Conservation (phyloP, 2,329 filamentous ascomycete genomes). For the Mycosphaerella sp. region DNA sequence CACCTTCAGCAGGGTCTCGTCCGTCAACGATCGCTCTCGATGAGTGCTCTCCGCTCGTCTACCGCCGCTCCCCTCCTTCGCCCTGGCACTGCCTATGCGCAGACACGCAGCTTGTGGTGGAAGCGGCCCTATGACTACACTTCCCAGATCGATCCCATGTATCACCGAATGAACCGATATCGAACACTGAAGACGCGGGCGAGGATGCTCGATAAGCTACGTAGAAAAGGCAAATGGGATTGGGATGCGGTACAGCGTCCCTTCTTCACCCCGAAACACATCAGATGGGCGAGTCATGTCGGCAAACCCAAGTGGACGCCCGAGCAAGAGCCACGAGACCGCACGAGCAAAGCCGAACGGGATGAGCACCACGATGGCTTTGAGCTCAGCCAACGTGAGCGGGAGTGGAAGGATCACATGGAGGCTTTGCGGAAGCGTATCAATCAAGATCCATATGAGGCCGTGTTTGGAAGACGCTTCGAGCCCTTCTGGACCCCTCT, state of each 20-base stretch:
- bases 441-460: slow-evolving; percentile 39
- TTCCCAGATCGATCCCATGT: slow-evolving; percentile 31
- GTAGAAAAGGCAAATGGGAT: slow-evolving; percentile 28
- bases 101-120: slow-evolving; percentile 27
- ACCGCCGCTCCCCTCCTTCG: slow-evolving; percentile 14
- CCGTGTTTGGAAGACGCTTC: slow-evolving; percentile 38
- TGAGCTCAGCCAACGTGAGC: slow-evolving; percentile 28
- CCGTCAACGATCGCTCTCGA: slow-evolving; percentile 15
- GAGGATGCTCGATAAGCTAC: slow-evolving; percentile 30
- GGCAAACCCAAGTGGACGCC: slow-evolving; percentile 19
- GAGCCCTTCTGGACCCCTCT: slow-evolving; percentile 32
- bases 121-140: slow-evolving; percentile 23
- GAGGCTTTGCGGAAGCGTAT: slow-evolving; percentile 32
- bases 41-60: slow-evolving; percentile 15
- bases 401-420: slow-evolving; percentile 33
- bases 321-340: slow-evolving; percentile 14
- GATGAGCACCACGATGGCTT: slow-evolving; percentile 17
- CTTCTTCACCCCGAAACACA: slow-evolving; percentile 28
- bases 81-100: slow-evolving; percentile 8
- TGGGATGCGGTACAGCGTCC: slow-evolving; percentile 26
- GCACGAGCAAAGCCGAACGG: slow-evolving; percentile 15
- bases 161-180: slow-evolving; percentile 26
- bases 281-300: slow-evolving; percentile 28
- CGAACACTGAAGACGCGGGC: slow-evolving; percentile 30
- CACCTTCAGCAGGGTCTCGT: slow-evolving; percentile 22